These are phyloP conservation scores for Candolleomyces efflorescens DNA, from an alignment of 768 basidiomycete genomes.

Conservation along the genomic window DNA sequence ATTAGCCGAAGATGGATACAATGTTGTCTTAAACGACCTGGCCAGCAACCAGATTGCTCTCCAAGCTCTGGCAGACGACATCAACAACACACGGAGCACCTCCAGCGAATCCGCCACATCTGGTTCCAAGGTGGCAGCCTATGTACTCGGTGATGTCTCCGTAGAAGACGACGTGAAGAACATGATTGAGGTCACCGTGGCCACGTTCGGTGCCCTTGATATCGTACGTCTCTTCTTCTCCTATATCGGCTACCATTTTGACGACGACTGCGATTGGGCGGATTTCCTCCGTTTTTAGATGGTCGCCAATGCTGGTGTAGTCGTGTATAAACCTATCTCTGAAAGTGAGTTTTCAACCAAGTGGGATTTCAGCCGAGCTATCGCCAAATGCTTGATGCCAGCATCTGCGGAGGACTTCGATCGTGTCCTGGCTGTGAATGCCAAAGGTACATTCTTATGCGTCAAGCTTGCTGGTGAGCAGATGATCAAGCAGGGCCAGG, in stretches of 20 bases:
- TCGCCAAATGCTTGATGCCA: not conserved
- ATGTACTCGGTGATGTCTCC: constrained; percentile 9
- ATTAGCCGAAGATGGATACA: constrained; percentile 36
- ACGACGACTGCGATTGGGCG: not conserved
- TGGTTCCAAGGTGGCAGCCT: not conserved
- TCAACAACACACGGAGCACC: not conserved
- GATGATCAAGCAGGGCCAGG: constrained; percentile 41
- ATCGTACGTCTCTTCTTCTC: not conserved
- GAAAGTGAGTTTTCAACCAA: not conserved
- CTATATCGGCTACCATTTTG: no score
- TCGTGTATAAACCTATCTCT: not conserved
- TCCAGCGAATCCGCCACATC: not conserved
- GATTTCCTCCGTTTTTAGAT: not conserved
- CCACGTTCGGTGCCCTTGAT: not conserved
- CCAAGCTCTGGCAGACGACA: not conserved
- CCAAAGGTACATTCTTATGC: constrained; percentile 33
- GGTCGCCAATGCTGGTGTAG: constrained; percentile 8
- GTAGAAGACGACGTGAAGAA: constrained; percentile 2
- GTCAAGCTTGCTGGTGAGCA: constrained; percentile 37
- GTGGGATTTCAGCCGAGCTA: no score
- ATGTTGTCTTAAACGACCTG: constrained; percentile 36
- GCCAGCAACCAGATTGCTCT: not conserved
- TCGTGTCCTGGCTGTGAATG: constrained; percentile 27
- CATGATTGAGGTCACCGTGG: not conserved
- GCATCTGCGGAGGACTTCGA: constrained; percentile 29